A percentile compares a stretch with the other conserved stretches of the same genome.
phyloP scores from a whole-genome alignment of 2,329 filamentous ascomycete genomes.

The Nectriaceae sp. region DNA sequence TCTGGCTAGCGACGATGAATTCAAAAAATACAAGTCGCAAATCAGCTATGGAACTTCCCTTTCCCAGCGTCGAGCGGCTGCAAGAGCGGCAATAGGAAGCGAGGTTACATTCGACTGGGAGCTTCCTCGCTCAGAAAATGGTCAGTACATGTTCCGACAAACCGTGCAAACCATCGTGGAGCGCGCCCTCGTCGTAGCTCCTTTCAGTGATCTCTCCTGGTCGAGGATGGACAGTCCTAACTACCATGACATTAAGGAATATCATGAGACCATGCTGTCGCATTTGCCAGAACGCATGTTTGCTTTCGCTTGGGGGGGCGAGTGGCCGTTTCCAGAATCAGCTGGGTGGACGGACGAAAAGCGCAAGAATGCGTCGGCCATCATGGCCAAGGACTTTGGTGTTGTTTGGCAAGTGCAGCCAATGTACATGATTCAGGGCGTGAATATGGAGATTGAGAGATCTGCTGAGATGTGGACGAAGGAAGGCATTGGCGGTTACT shows the following conservation, averaged over 20 bases:
- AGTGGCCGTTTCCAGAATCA: too few species aligned
- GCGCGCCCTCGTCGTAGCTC: slow-evolving; percentile 35
- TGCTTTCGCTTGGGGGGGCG: slow-evolving; percentile 42
- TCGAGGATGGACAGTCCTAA: slow-evolving; percentile 35
- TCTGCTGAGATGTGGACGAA: slow-evolving; percentile 35
- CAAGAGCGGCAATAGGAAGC: slow-evolving; percentile 21
- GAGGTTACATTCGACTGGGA: slow-evolving; percentile 38
- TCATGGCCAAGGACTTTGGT: slow-evolving; percentile 39
- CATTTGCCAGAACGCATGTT: slow-evolving; percentile 38
- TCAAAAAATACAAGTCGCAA: slow-evolving; percentile 29
- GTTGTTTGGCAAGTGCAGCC: slow-evolving; percentile 45
- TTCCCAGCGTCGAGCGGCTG: slow-evolving; percentile 13
- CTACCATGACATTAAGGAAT: slow-evolving; percentile 35
- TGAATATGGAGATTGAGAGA: slow-evolving; percentile 34
- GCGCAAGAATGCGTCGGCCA: slow-evolving; percentile 36
- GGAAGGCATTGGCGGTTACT: slow-evolving; percentile 38
- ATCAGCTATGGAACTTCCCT: slow-evolving; percentile 9
- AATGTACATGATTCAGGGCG: slow-evolving; percentile 37
- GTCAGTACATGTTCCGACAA: slow-evolving; percentile 37
- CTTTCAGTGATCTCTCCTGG: slow-evolving; percentile 40
- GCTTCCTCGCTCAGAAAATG: slow-evolving; percentile 32
- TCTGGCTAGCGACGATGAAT: slow-evolving; percentile 27
- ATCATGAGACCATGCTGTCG: slow-evolving; percentile 36
- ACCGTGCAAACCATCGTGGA: slow-evolving; percentile 34
- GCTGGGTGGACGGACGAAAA: slow-evolving; percentile 37